Evolutionary conservation across 768 basidiomycete species (phyloP).

Genomic region (Phaeolepiota aurea): DNA sequence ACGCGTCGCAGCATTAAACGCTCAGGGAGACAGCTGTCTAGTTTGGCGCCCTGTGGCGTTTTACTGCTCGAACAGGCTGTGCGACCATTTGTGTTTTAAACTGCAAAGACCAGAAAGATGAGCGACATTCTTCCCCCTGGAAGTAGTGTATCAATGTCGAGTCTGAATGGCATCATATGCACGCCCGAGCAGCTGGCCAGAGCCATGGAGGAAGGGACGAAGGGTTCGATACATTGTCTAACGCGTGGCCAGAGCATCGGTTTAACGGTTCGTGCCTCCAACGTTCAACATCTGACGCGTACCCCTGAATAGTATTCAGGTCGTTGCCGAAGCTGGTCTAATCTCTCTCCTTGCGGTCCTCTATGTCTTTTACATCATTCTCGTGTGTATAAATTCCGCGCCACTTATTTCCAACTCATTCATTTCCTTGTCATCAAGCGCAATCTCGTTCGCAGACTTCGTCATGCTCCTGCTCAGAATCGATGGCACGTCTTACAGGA

Average conservation of each 20-base stretch:
- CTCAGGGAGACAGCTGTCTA: no score
- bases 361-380: constrained; percentile 20
- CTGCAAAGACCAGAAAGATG: no score
- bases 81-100: no score
- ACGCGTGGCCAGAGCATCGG: constrained; percentile 26
- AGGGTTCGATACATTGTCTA: constrained; percentile 16
- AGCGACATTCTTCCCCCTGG: no score
- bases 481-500: constrained; percentile 19
- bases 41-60: no score
- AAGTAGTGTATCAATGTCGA: not conserved
- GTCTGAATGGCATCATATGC: constrained; percentile 12
- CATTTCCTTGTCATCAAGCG: constrained; percentile 9
- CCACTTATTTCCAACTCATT: not conserved
- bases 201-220: constrained; percentile 4
- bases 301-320: constrained; percentile 10
- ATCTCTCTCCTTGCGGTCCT: constrained; percentile 24
- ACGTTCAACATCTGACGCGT: constrained; percentile 7
- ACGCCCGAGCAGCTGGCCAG: constrained; percentile 10
- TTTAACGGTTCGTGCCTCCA: constrained; percentile 17
- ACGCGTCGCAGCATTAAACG: no score
- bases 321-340: constrained; percentile 24
- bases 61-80: no score
- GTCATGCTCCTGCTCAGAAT: constrained; percentile 7
- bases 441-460: constrained; percentile 18
- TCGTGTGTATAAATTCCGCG: constrained; percentile 12